Evolutionary conservation across 176 grass and related monocot genomes (phyloP), one percentile per base, ranked within the genome.

Genomic region (Musa itinerans): DNA sequence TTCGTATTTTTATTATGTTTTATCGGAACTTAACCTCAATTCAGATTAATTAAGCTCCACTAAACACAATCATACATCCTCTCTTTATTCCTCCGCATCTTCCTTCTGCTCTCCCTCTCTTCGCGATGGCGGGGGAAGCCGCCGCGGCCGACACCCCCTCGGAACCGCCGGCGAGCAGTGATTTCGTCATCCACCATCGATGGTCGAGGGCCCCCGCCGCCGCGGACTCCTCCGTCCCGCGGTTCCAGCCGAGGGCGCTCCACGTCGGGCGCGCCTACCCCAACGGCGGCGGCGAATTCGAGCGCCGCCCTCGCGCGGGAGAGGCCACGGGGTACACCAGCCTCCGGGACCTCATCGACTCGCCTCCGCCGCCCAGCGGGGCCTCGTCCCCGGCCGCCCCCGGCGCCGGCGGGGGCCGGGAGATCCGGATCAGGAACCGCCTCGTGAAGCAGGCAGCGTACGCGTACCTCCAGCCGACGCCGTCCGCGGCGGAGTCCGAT

Each of bases 381-480:
- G 68, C 16, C 26, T 48, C 17, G 6, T 52, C 48, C 17, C 26
- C 68, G 43, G 1, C 17, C 17, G 11, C 68, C 34, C 17, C 68
- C 48, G 13, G 67, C 4, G 67, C 17, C 43, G 9, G 43, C 13
- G 68, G 27, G 8, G 68, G 43, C 16, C 43, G 68, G 17, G 68
- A 70, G 68, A 70, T 70, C 68, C 34, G 68, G 68, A 70, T 70
- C 29, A 70, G 11, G 68, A 70, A 70, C 68, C 68, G 6, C 43
- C 68, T 70, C 43, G 43, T 70, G 43, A 70, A 70, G 68, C 68
- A 70, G 43, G 68, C 68, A 48, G 68, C 68, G 68, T 50, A 70
- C 68, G 68, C 68, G 68, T 70, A 70, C 68, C 68, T 70, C 12
- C 68, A 70, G 68, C 68, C 68, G 43, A 70, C 29, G 17, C 68